Evolutionary conservation across 129 eudicot species (phyloP).

Genomic region (Helichrysum umbraculigerum): DNA sequence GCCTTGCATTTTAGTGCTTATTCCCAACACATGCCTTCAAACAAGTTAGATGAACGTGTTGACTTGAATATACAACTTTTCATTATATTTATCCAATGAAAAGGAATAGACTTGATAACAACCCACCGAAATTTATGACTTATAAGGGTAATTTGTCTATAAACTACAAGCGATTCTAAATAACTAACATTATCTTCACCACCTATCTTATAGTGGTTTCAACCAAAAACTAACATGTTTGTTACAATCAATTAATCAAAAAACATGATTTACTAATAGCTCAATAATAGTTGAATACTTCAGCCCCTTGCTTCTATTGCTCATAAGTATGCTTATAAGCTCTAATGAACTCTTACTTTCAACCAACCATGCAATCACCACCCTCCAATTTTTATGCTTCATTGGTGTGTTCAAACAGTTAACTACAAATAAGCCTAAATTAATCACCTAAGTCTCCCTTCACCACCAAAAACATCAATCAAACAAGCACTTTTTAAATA

Average conservation of each 20-base stretch:
- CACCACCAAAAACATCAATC: not conserved
- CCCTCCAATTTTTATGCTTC: too few species aligned
- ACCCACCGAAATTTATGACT: conserved; percentile 1
- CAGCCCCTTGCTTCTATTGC: too few species aligned
- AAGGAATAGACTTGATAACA: not conserved
- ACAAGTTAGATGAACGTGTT: too few species aligned
- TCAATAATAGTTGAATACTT: too few species aligned
- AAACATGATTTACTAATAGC: too few species aligned
- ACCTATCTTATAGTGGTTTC: not conserved
- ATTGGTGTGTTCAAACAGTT: too few species aligned
- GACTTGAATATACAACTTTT: not conserved
- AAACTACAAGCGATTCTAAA: not conserved
- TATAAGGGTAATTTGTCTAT: not conserved
- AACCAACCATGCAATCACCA: too few species aligned
- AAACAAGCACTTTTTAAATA: too few species aligned
- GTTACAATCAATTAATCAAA: too few species aligned
- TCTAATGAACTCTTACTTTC: too few species aligned
- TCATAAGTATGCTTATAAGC: too few species aligned
- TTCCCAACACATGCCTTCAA: not conserved
- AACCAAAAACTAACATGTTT: not conserved
- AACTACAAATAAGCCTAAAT: not conserved
- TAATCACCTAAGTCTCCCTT: not conserved
- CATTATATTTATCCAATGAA: conserved; percentile 3
- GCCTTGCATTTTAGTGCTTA: not conserved
- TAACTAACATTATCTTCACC: not conserved